These are phyloP conservation scores for Pulveroboletus ravenelii DNA, from an alignment of 768 basidiomycete species.

Conservation along the genomic window DNA sequence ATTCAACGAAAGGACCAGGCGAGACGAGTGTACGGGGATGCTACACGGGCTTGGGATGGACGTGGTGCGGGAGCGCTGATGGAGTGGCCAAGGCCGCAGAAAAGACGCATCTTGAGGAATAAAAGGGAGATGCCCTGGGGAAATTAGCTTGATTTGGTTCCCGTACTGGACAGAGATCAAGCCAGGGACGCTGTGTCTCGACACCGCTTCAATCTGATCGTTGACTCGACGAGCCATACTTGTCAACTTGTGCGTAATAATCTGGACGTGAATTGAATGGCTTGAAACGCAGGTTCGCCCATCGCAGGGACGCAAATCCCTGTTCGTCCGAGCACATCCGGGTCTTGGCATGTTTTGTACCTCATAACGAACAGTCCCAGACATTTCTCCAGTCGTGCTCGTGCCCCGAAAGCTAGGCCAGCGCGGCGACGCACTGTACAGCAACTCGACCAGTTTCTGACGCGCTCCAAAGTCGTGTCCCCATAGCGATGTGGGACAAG, in stretches of 20 bases:
- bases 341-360: too few relatives aligned
- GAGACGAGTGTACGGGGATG: not conserved
- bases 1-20: not conserved
- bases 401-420: too few relatives aligned
- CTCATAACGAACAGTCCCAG: too few relatives aligned
- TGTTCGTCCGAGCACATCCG: too few relatives aligned
- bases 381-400: too few relatives aligned
- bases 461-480: too few relatives aligned
- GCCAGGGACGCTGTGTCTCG: slow-evolving; percentile 9
- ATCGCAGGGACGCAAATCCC: too few relatives aligned
- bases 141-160: not conserved
- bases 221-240: not conserved
- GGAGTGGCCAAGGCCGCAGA: not conserved
- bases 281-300: too few relatives aligned
- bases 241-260: not conserved
- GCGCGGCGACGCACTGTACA: too few relatives aligned
- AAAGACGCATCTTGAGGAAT: slow-evolving; percentile 17
- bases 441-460: too few relatives aligned
- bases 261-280: too few relatives aligned
- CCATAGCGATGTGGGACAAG: too few relatives aligned
- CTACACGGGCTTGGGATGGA: not conserved
- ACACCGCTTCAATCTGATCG: slow-evolving; percentile 17
- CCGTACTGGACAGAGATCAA: slow-evolving; percentile 1
- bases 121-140: slow-evolving; percentile 7
- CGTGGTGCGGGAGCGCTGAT: slow-evolving; percentile 5